Evolutionary conservation across 1,284 basidiomycete species (phyloP).

Genomic region (Microbotryum scabiosae): DNA sequence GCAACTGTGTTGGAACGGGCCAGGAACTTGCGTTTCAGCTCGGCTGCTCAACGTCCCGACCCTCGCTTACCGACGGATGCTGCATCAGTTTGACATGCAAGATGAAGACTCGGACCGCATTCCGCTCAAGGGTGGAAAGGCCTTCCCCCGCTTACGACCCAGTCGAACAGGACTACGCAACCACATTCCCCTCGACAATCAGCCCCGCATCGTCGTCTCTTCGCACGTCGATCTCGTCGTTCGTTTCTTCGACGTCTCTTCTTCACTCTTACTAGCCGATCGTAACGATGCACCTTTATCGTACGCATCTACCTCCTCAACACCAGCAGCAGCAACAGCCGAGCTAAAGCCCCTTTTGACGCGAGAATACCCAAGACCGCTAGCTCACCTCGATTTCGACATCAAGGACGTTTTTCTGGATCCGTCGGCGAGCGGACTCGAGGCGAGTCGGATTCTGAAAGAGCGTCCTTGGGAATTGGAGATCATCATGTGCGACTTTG

Average conservation of each 20-base stretch:
- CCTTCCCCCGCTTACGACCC: constrained; percentile 30
- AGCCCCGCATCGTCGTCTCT: constrained; percentile 59
- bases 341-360: constrained; percentile 49
- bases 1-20: constrained; percentile 37
- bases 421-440: constrained; percentile 23
- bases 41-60: constrained; percentile 13
- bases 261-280: constrained; percentile 11
- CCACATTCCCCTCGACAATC: constrained; percentile 46
- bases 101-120: constrained; percentile 39
- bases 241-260: constrained; percentile 51
- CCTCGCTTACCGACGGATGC: constrained; percentile 14
- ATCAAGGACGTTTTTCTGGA: constrained; percentile 46
- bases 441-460: constrained; percentile 10
- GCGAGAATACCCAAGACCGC: constrained; percentile 53
- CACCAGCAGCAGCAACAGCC: too few species aligned
- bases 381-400: constrained; percentile 58
- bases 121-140: constrained; percentile 36
- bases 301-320: constrained; percentile 48
- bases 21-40: constrained; percentile 32
- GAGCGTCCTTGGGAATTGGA: constrained; percentile 31
- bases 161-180: constrained; percentile 39
- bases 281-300: constrained; percentile 41
- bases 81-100: constrained; percentile 35
- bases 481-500: constrained; percentile 43
- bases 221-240: constrained; percentile 58